phyloP scores from a whole-genome alignment of 2,329 filamentous ascomycete genomes.

The Penicillium rolfsii region DNA sequence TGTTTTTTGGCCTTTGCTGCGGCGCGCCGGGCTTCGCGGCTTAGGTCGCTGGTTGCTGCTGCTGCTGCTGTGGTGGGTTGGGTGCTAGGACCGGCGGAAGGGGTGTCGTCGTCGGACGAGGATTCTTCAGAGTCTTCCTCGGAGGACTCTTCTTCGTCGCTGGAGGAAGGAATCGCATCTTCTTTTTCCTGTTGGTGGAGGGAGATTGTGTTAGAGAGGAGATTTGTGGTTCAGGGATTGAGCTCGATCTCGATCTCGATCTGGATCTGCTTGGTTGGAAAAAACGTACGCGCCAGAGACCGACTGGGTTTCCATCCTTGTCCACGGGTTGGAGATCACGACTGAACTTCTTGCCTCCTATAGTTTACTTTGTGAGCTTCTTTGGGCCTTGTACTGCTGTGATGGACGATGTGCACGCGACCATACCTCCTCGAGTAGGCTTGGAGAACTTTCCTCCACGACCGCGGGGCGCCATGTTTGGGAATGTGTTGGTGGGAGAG shows the following conservation, averaged over 20 bases:
- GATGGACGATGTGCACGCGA: conserved; percentile 31
- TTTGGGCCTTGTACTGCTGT: background rate
- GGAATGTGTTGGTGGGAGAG: conserved; percentile 1
- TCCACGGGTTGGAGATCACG: conserved; percentile 86
- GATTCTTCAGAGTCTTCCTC: conserved; percentile 55
- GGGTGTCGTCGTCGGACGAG: conserved; percentile 45
- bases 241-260: background rate
- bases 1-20: conserved; percentile 89
- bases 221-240: background rate
- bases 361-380: conserved; percentile 11
- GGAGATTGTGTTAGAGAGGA: background rate
- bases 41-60: conserved; percentile 58
- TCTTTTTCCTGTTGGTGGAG: conserved; percentile 37
- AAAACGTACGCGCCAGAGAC: conserved; percentile 76
- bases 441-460: conserved; percentile 95
- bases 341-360: conserved; percentile 95
- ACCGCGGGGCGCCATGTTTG: conserved; percentile 59
- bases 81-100: conserved; percentile 51
- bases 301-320: conserved; percentile 82
- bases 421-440: conserved; percentile 81
- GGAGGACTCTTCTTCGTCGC: conserved; percentile 53
- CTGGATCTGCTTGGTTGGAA: background rate
- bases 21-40: conserved; percentile 84
- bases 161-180: conserved; percentile 45
- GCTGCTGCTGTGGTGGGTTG: conserved; percentile 43